Evolutionary conservation across 73 alveolate species (phyloP).

Genomic region (Tetrahymena elliotti): DNA sequence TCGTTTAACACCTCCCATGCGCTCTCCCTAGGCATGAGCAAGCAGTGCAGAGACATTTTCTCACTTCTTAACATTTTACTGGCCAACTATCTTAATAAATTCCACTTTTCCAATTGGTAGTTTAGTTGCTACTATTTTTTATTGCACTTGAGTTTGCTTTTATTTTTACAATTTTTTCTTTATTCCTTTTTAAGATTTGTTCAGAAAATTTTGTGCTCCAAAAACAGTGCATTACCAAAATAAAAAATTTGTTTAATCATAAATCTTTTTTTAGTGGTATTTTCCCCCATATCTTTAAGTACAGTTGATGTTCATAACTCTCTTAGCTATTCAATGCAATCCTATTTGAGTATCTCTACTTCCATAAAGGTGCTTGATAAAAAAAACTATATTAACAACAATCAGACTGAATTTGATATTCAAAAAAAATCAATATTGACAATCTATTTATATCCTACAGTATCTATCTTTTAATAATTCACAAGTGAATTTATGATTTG

Average conservation of each 20-base stretch:
- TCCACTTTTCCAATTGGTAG: not conserved
- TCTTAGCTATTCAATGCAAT: not conserved
- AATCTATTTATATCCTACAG: not conserved
- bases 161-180: not conserved
- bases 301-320: not conserved
- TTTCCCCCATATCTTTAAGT: not conserved
- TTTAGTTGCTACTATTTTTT: not conserved
- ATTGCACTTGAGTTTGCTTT: not conserved
- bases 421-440: not conserved
- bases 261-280: not conserved
- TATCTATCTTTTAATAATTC: not conserved
- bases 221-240: not conserved
- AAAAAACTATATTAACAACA: not conserved
- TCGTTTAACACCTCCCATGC: constrained; percentile 86
- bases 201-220: not conserved
- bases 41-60: constrained; percentile 15
- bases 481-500: not conserved
- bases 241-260: not conserved
- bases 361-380: not conserved
- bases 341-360: not conserved
- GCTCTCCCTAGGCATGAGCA: constrained; percentile 77
- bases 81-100: not conserved
- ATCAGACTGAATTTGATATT: not conserved
- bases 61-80: constrained; percentile 19
- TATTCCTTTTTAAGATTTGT: not conserved